Percentiles rank a stretch among this genome's conserved stretches.
These are phyloP conservation scores for Globisporangium spiculum DNA, from an alignment of 352 stramenopile species.

Conservation along the genomic window DNA sequence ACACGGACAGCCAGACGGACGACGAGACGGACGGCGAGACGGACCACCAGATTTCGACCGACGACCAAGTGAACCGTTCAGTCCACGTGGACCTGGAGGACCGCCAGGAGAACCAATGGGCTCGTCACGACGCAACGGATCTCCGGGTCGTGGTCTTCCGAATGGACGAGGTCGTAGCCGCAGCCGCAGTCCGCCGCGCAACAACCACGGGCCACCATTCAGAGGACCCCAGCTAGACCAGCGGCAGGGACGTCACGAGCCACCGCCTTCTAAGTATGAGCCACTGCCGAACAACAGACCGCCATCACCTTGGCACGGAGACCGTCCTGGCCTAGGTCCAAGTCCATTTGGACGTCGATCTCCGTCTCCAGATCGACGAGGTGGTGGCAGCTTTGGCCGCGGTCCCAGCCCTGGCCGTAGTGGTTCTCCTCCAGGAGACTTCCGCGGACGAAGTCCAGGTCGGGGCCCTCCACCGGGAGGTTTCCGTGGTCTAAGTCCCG, in stretches of 20 bases:
- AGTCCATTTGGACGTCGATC: slow-evolving; percentile 6
- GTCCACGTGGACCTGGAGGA: background rate
- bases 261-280: slow-evolving; percentile 14
- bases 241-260: slow-evolving; percentile 6
- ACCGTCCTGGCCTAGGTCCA: background rate
- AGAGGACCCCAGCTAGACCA: slow-evolving; percentile 2
- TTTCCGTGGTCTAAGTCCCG: slow-evolving; percentile 24
- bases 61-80: background rate
- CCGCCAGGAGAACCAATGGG: slow-evolving; percentile 6
- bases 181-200: slow-evolving; percentile 33
- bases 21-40: background rate
- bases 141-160: background rate
- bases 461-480: slow-evolving; percentile 6
- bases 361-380: slow-evolving; percentile 10
- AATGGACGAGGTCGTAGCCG: slow-evolving; percentile 25
- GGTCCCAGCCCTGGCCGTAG: slow-evolving; percentile 24
- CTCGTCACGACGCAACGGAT: slow-evolving; percentile 12
- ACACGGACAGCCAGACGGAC: background rate
- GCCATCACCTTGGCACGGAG: slow-evolving; percentile 9
- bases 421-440: slow-evolving; percentile 18
- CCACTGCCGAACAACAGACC: slow-evolving; percentile 10
- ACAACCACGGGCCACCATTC: slow-evolving; percentile 23
- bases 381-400: background rate
- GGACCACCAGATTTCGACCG: slow-evolving; percentile 5
- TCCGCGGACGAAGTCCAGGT: background rate